Evolutionary conservation across 164 flowering plant species (phyloP).

Genomic region (Hamamelis virginiana): DNA sequence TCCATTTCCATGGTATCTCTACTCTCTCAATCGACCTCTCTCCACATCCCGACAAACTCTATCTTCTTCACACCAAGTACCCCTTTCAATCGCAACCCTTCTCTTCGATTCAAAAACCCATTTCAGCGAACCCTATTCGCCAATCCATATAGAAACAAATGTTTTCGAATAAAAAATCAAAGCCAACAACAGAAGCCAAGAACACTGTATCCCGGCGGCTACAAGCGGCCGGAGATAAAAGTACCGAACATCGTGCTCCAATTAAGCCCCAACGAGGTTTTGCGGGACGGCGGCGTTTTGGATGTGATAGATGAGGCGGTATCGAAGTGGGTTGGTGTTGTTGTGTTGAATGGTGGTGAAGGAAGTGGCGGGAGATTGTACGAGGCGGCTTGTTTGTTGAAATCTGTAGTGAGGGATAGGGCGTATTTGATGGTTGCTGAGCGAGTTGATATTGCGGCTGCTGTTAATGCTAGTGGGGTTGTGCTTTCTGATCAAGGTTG

Average conservation of each 20-base stretch:
- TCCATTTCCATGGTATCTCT: constrained; percentile 39
- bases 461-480: constrained; percentile 88
- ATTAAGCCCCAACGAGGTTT: constrained; percentile 52
- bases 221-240: constrained; percentile 76
- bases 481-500: constrained; percentile 90
- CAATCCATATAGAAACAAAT: constrained; percentile 16
- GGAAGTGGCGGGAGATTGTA: constrained; percentile 61
- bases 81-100: constrained; percentile 3
- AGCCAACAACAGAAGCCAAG: constrained; percentile 30
- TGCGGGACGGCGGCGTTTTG: constrained; percentile 37
- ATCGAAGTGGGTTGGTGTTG: constrained; percentile 61
- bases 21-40: constrained; percentile 24
- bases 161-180: constrained; percentile 6
- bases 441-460: constrained; percentile 90
- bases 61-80: constrained; percentile 18
- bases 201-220: constrained; percentile 83
- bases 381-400: constrained; percentile 81
- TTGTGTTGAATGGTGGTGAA: constrained; percentile 55
- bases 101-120: constrained; percentile 9
- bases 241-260: constrained; percentile 71
- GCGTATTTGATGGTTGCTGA: constrained; percentile 74
- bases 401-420: constrained; percentile 70
- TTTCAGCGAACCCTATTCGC: constrained; percentile 16
- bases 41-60: constrained; percentile 18
- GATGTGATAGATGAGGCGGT: constrained; percentile 62